Base-by-base conservation (phyloP, 1,139 yeast genomes). In the Saccharomyces hybrid region DNA sequence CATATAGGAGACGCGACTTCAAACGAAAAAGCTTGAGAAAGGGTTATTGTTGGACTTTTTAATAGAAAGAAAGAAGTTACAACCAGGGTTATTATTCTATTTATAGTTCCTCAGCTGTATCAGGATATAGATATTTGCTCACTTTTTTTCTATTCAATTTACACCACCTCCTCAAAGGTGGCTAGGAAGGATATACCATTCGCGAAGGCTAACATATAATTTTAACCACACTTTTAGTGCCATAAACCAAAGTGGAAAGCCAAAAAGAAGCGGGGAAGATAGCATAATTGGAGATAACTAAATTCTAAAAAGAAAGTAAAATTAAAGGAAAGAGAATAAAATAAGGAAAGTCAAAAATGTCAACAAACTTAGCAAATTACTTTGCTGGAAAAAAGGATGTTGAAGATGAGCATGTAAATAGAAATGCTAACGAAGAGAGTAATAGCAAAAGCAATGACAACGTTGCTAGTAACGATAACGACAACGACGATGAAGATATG, bases 401-500 rank as follows among this genome's bases (percentile, higher is more conserved):
- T 31, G 34, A 31, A 31, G 14, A 31, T 31, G 34, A 31, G 34
- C 34, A 31, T 31, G 34, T 31, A 31, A 31, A 31, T 31, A 31
- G 34, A 31, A 31, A 31, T 31, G 34, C 34, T 31, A 31, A 31
- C 34, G 14, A 31, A 31, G 34, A 31, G 34, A 31, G 5, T 12
- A 31, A 4, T 31, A 31, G 34, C 34, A 31, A 31, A 31, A 31
- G 34, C 34, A 31, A 31, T 31, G 34, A 31, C 34, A 31, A 31
- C 6, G 34, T 31, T 31, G 34, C 34, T 31, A 31, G 34, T 31
- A 31, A 31, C 34, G 34, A 31, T 31, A 31, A 31, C 34, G 34
- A 31, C 34, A 31, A 50, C 24, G 62, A 59, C 38, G 61, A 64
- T 34, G 72, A 69, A n/a, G 70, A 67, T 50, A 62, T 69, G 69